Evolutionary conservation across 1,139 yeast genomes (phyloP), one percentile per base, ranked within the genome.

Genomic region (Hanseniaspora gamundiae): DNA sequence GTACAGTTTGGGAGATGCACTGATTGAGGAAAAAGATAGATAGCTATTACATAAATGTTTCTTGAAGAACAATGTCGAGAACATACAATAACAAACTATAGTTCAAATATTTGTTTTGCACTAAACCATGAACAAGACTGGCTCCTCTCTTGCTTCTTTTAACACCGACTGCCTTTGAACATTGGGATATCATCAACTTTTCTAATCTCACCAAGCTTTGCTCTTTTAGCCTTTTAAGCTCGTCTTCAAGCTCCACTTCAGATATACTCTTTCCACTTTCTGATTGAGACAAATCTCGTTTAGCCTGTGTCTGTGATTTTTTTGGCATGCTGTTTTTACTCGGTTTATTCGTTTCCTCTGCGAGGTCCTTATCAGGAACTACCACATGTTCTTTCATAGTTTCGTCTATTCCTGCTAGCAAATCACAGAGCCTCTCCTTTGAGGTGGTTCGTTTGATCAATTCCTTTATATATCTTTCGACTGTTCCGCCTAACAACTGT

Each of bases 401-500:
- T 6, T 22, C 64, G 48, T 53, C 48, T 71, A 76, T 50, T 53
- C 65, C 2, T 87, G 91, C 86, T 2, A 87, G 54, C 0, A 67
- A 59, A 24, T 66, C 66, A 42, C 73, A 62, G 1, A 83, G 56
- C 26, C 67, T 70, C 22, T 70, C 74, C 43, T 76, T 79, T 6
- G 73, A 67, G 38, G 70, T 71, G 47, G 59, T 59, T 48, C 57
- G 66, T 53, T 53, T 69, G 59, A 70, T 70, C 51, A 64, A 62
- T n/a, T 70, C 72, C 36, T 77, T 65, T 8, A 80, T 71, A 49
- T 80, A 80, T 55, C 76, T 78, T 56, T 88, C 96, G 46, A 87
- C 80, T 0, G 96, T 82, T 2, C 94, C 85, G 0, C 96, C 96
- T 44, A 88, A 71, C 1, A 88, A 61, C 59, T 86, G 95, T 59